Percentiles rank a stretch among this genome's conserved stretches.
These are phyloP conservation scores for Diplodia intermedia DNA, from an alignment of 2,329 filamentous ascomycete species.

Conservation along the genomic window DNA sequence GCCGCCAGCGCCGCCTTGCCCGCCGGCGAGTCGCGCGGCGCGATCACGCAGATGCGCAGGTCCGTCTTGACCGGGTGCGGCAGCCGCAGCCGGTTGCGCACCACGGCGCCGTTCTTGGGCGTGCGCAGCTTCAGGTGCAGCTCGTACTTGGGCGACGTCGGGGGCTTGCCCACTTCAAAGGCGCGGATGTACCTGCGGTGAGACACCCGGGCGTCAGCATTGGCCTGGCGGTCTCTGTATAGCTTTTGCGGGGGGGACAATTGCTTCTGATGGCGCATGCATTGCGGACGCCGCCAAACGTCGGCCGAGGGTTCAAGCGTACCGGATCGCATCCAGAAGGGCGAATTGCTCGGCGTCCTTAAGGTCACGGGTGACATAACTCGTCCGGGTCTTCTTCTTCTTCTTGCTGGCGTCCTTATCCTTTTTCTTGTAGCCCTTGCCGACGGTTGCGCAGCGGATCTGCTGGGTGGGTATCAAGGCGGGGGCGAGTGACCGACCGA, in stretches of 20 bases:
- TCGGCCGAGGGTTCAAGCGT: conserved; percentile 40
- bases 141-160: conserved; percentile 83
- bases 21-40: conserved; percentile 77
- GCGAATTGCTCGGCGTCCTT: conserved; percentile 75
- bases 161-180: conserved; percentile 83
- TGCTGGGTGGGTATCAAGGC: conserved; percentile 43
- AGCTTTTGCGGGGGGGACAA: neutral
- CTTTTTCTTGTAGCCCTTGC: conserved; percentile 50
- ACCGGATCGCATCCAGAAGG: conserved; percentile 93
- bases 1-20: conserved; percentile 76
- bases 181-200: conserved; percentile 80
- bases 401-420: conserved; percentile 55
- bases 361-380: conserved; percentile 69
- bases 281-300: neutral
- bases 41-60: conserved; percentile 87
- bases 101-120: conserved; percentile 81
- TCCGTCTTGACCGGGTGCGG: conserved; percentile 91
- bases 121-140: conserved; percentile 82
- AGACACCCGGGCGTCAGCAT: conserved; percentile 30
- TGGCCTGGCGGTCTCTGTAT: neutral
- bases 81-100: conserved; percentile 86
- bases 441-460: conserved; percentile 47
- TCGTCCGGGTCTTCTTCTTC: conserved; percentile 69
- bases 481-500: conserved; percentile 1
- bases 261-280: neutral